Base-by-base conservation (phyloP, 2,329 filamentous ascomycete species). In the Xylariaceae sp. region DNA sequence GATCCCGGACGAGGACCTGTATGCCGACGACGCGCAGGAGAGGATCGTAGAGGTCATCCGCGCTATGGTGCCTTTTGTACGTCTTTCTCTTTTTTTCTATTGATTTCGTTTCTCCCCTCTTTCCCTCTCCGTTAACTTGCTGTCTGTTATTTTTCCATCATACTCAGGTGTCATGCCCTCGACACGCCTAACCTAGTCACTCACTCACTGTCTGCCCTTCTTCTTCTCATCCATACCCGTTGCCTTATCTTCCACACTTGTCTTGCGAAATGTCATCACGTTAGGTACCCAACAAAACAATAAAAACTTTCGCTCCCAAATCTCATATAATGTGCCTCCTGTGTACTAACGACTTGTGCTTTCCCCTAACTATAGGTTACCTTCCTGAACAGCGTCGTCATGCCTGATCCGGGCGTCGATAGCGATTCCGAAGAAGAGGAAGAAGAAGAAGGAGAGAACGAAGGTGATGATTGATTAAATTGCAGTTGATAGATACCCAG, bases 21-120 rank as follows among this genome's bases (percentile, higher is more conserved):
- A 80, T 24, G 69, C 71, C 31, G 65, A 74, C 32, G 67, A 78
- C 53, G 78, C 76, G 12, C 73, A 88, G 61, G 73, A 80, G 19
- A 76, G 74, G 54, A 71, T 95, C 36, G 69, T 71, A 36, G 70
- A 74, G 27, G 64, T 88, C 15, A 66, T 95, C 48, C 67, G 70
- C 21, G 71, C 77, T 36, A 76, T 95, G 74, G 78, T 79, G 46
- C 81, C 81, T 29, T 94, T 90, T 67, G 88, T 94, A 67, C 83
- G 85, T 76, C 21, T 29, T 38, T 2, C n/a, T n/a, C n/a, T n/a
- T n/a, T n/a, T n/a, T n/a, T n/a, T n/a, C n/a, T n/a, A n/a, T n/a
- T n/a, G n/a, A n/a, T n/a, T n/a, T n/a, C n/a, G n/a, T n/a, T n/a
- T n/a, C n/a, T n/a, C n/a, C n/a, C n/a, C n/a, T n/a, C n/a, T n/a